These are phyloP conservation scores for Pythium angustatum DNA, from an alignment of 352 stramenopile genomes.

Conservation along the genomic window DNA sequence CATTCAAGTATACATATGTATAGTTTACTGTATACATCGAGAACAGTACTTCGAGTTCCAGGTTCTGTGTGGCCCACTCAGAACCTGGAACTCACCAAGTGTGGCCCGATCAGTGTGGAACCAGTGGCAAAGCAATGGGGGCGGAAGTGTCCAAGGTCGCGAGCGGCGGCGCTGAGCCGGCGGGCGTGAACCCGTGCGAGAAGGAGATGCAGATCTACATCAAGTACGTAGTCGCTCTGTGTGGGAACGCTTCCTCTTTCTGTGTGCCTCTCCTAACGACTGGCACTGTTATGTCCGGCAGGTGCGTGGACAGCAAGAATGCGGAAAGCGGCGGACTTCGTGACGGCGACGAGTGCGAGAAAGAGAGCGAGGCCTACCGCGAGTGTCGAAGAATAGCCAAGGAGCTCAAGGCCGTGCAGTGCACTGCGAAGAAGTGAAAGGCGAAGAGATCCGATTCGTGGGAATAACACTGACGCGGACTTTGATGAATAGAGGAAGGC, in stretches of 20 bases:
- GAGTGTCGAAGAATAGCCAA: slow-evolving; percentile 39
- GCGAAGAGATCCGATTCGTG: too few relatives aligned
- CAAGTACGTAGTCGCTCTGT: slow-evolving; percentile 59
- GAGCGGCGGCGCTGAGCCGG: slow-evolving; percentile 2
- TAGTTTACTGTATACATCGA: background rate
- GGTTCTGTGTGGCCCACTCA: too few relatives aligned
- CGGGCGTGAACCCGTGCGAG: slow-evolving; percentile 48
- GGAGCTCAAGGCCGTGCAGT: slow-evolving; percentile 29
- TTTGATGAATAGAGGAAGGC: too few relatives aligned
- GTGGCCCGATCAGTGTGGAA: too few relatives aligned
- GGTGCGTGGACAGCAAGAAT: slow-evolving; percentile 42
- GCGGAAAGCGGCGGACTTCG: slow-evolving; percentile 37
- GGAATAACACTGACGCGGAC: too few relatives aligned
- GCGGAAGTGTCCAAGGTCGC: slow-evolving; percentile 57
- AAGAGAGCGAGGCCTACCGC: slow-evolving; percentile 43
- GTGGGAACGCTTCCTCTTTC: too few relatives aligned
- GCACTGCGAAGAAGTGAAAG: slow-evolving; percentile 19
- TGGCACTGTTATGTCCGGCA: background rate
- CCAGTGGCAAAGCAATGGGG: too few relatives aligned
- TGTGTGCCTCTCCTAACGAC: background rate
- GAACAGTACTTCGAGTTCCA: too few relatives aligned
- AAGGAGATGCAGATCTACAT: slow-evolving; percentile 70
- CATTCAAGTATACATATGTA: slow-evolving; percentile 4
- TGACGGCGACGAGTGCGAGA: slow-evolving; percentile 46
- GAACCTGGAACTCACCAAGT: too few relatives aligned